These are phyloP conservation scores for Venturia asperata DNA, from an alignment of 2,329 filamentous ascomycete genomes.

Conservation along the genomic window DNA sequence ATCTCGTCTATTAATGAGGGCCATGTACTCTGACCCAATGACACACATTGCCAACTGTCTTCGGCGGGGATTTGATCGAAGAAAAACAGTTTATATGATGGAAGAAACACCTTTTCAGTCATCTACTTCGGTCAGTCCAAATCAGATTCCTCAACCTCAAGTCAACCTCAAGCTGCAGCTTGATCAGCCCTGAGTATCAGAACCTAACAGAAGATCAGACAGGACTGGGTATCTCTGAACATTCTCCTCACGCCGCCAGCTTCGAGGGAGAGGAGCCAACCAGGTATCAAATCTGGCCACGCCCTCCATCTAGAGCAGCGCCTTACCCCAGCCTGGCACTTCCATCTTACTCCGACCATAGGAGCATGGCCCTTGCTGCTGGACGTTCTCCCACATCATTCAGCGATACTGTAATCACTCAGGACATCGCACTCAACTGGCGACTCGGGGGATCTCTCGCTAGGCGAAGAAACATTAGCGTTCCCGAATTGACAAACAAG, in stretches of 20 bases:
- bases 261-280: neutral
- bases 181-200: neutral
- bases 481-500: constrained; percentile 33
- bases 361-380: constrained; percentile 32
- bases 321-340: neutral
- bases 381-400: constrained; percentile 35
- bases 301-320: constrained; percentile 5
- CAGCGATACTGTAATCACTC: constrained; percentile 33
- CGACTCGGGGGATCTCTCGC: constrained; percentile 31
- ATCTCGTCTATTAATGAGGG: constrained; percentile 10
- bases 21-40: constrained; percentile 24
- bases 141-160: neutral
- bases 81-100: constrained; percentile 33
- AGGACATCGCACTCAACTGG: constrained; percentile 31
- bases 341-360: neutral
- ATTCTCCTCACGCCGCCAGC: neutral
- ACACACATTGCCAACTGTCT: constrained; percentile 40
- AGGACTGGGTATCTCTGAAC: constrained; percentile 14
- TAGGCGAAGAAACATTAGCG: constrained; percentile 35
- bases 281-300: constrained; percentile 19
- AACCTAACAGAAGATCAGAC: constrained; percentile 13
- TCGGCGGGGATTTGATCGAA: constrained; percentile 29
- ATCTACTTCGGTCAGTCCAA: neutral
- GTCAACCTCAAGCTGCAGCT: constrained; percentile 3
- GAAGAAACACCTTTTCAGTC: constrained; percentile 29